Base-by-base conservation (phyloP, 768 basidiomycete species). In the Mycena rebaudengoi region DNA sequence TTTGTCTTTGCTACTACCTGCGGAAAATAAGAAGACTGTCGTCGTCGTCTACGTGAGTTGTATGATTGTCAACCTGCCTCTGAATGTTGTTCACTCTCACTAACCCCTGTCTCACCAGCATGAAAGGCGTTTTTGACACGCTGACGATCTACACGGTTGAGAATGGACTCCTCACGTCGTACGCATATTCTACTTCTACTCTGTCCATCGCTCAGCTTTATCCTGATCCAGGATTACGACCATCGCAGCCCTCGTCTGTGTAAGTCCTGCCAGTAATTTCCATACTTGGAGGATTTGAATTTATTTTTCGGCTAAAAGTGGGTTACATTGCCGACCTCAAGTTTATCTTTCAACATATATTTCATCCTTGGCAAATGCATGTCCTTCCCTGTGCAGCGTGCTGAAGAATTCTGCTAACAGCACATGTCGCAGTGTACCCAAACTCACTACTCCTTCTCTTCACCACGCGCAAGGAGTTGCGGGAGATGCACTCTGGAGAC, bases 401-500 rank as follows among this genome's bases (percentile, higher is more conserved):
- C 11, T 10, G 18, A 10, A 37, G 18, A 10, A 18, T 10, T 37
- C 18, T 10, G 18, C 10, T 37, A 18, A 37, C 35, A 10, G 10
- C 18, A 10, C 10, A 37, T 37, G 35, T 18, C 35, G 35, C 20
- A 44, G 41, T 44, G 11, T 44, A 44, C 41, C 41, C 41, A 20
- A 44, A 44, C 20, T 44, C 41, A 8, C 20, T 44, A 8, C 41
- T 57, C 43, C n/a, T 57, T 6, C 41, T 57, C 7, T 43, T 45
- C 26, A 57, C 44, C 21, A 57, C 55, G 28, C 29, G 55, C 13
- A 57, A 57, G 28, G 41, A 41, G 35, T 35, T 57, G 40, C 55
- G 55, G 7, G 55, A 57, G 28, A 57, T 57, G 55, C 55, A 57
- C 30, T 8, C 21, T 21, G 55, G 43, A 10, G 55, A 44, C 28